These are phyloP conservation scores for Xylogone sp. DNA, from an alignment of 2,329 filamentous ascomycete genomes.

Conservation along the genomic window DNA sequence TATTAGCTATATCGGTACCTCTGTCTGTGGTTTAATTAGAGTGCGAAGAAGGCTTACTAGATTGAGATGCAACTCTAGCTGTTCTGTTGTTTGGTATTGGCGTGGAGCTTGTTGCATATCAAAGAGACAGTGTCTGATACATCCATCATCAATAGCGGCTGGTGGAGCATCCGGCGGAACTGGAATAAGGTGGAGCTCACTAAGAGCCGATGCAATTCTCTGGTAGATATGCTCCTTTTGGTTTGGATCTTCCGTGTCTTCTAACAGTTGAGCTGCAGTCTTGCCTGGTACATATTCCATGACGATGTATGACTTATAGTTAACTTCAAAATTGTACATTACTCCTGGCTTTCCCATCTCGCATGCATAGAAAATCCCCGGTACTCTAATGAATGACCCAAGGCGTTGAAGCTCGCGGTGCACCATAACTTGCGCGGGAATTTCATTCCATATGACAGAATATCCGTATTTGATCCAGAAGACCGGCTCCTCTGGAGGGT, in stretches of 20 bases:
- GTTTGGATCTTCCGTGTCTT: constrained; percentile 3
- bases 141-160: background rate
- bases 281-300: constrained; percentile 1
- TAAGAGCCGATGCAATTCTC: constrained; percentile 11
- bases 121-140: constrained; percentile 8
- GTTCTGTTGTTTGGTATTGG: constrained; percentile 13
- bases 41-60: constrained; percentile 5
- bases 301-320: background rate
- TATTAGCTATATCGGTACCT: background rate
- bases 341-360: too few species aligned
- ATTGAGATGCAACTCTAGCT: constrained; percentile 17
- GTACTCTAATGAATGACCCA: too few species aligned
- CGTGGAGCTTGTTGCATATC: constrained; percentile 4
- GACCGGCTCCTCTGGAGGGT: too few species aligned
- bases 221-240: constrained; percentile 8
- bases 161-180: constrained; percentile 7
- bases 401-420: too few species aligned
- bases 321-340: too few species aligned
- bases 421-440: too few species aligned
- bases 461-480: too few species aligned
- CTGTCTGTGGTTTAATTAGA: background rate
- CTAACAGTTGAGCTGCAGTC: background rate
- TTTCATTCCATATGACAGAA: too few species aligned
- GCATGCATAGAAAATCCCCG: too few species aligned
- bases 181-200: constrained; percentile 15